Evolutionary conservation across 75 land plant genomes (phyloP), one percentile per base, ranked within the genome.

Genomic region (Azolla pinnata): DNA sequence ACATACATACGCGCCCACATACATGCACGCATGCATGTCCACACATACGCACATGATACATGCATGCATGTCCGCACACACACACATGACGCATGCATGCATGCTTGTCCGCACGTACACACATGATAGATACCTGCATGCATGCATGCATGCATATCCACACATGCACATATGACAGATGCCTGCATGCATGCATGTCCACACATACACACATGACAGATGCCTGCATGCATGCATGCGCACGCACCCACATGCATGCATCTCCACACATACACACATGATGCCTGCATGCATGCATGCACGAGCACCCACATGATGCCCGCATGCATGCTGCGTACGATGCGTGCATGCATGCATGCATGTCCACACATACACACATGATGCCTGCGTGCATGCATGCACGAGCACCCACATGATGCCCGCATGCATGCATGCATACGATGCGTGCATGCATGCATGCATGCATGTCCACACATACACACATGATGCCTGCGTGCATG

Each of bases 1-100:
- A 38, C 42, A 38, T 38, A 38, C 42, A 38, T 38, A 38, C 42
- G 14, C 42, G n/a, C n/a, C n/a, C n/a, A n/a, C n/a, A n/a, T n/a
- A 38, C 42, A 38, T 14, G 42, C 14, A 38, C 42, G 14, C 42
- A 38, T 38, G 14, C 42, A 38, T 14, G 14, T 38, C 12, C 14
- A 38, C 42, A 38, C 14, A 38, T 14, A 38, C 14, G 14, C 42
- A 38, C 14, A 38, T 38, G 14, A 38, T 14, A 38, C 42, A 38
- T 14, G 14, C 42, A 38, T 38, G n/a, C n/a, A n/a, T n/a, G n/a
- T n/a, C n/a, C n/a, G n/a, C n/a, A n/a, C n/a, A n/a, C n/a, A n/a
- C n/a, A n/a, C n/a, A n/a, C n/a, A n/a, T n/a, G n/a, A n/a, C n/a
- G n/a, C n/a, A n/a, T n/a, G n/a, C n/a, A n/a, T n/a, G n/a, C n/a